These are phyloP conservation scores for Septoria linicola DNA, from an alignment of 2,329 filamentous ascomycete genomes.

Conservation along the genomic window DNA sequence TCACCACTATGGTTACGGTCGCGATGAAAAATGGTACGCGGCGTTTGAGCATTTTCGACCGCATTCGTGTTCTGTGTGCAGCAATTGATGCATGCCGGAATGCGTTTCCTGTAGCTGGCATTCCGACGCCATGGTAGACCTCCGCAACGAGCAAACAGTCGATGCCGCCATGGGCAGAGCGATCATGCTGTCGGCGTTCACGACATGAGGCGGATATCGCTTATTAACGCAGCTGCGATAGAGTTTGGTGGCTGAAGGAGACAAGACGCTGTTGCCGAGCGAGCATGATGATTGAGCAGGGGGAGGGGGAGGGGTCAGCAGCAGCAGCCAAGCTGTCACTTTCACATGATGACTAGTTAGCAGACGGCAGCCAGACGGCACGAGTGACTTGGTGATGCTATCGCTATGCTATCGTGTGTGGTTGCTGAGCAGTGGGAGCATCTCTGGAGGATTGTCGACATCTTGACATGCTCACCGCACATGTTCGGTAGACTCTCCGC, in stretches of 20 bases:
- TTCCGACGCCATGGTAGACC: background rate
- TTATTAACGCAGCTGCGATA: background rate
- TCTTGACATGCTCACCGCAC: no score
- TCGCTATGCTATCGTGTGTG: no score
- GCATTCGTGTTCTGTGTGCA: background rate
- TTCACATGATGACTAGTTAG: slow-evolving; percentile 11
- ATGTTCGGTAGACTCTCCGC: no score
- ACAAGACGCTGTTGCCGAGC: background rate
- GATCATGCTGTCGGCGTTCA: background rate
- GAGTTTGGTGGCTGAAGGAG: background rate
- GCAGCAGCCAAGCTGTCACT: background rate
- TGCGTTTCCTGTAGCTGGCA: background rate
- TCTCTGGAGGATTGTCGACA: no score
- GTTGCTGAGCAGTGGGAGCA: no score
- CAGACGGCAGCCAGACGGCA: no score
- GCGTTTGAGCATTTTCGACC: no score
- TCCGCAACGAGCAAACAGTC: background rate
- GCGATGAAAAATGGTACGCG: no score
- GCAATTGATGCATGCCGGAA: background rate
- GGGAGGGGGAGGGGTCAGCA: background rate
- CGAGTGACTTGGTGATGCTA: no score
- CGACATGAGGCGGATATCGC: background rate
- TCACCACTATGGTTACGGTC: background rate
- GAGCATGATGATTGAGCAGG: background rate
- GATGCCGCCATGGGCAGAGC: background rate